Evolutionary conservation across 2,329 filamentous ascomycete genomes (phyloP), one percentile per base, ranked within the genome.

Genomic region (Graphilbum ipis-grandicollis): DNA sequence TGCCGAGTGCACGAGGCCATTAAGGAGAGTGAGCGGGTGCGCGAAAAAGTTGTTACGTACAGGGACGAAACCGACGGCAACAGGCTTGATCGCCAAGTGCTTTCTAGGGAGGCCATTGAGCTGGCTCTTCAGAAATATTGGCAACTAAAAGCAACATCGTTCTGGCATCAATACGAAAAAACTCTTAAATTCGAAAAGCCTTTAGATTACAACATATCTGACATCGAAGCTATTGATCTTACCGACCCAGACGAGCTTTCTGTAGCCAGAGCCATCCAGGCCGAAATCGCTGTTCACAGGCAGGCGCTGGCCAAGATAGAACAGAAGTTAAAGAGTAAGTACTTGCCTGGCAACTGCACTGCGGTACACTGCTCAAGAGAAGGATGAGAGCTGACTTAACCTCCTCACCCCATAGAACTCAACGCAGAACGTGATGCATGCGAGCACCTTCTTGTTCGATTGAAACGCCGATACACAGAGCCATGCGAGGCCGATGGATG

Each of bases 91-190:
- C 39, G 31, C 14, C 30, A 25, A 6, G 21, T 29, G 7, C 30
- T 50, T 19, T 47, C 43, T 9, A 41, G 44, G 19, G 40, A 40
- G 26, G 41, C 43, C 9, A 47, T 49, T 13, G 36, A 38, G 1
- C 39, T 44, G 15, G 39, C 38, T n/a, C 29, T 45, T 22, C 42
- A 44, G 23, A 45, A 43, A 15, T 38, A 46, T 13, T 45, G 45
- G 44, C 43, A 46, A 8, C 23, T 47, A 10, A 44, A 41, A 26
- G 41, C 45, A 2, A 35, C 37, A 2, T 39, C 44, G 2, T 35
- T 45, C 19, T 47, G 47, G 46, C 38, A 43, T 9, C 43, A 41
- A 26, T 23, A 48, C 33, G 45, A 47, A 29, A 41, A 43, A 32
- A 38, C 42, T 2, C 30, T 29, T 7, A 44, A 41, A 22, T 43